phyloP scores from a whole-genome alignment of 306 rosid genomes.

The Alnus rubra region DNA sequence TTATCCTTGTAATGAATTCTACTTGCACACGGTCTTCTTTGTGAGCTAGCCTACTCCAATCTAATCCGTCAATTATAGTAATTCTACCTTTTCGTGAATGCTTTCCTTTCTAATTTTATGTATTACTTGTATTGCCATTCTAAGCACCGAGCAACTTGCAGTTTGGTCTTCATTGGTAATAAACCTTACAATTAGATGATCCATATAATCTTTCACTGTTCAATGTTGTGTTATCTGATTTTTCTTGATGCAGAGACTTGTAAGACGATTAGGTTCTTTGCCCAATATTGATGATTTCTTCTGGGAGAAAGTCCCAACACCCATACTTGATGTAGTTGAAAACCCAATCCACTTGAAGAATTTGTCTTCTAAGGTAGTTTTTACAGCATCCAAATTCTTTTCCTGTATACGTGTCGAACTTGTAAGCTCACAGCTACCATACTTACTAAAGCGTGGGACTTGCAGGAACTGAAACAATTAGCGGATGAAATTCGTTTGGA shows the following conservation, averaged over 20 bases:
- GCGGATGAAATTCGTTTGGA: slow-evolving; percentile 76
- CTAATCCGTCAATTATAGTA: background rate
- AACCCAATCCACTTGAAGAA: slow-evolving; percentile 88
- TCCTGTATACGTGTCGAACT: slow-evolving; percentile 8
- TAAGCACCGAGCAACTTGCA: background rate
- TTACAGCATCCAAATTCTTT: slow-evolving; percentile 17
- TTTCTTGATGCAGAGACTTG: slow-evolving; percentile 53
- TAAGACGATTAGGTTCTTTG: slow-evolving; percentile 43
- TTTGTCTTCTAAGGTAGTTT: slow-evolving; percentile 65
- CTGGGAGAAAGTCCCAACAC: slow-evolving; percentile 72
- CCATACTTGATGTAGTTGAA: slow-evolving; percentile 78
- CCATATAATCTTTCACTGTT: slow-evolving; percentile 14
- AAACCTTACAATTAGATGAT: slow-evolving; percentile 13
- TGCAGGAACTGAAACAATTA: slow-evolving; percentile 85
- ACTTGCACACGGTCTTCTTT: background rate
- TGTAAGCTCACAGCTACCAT: slow-evolving; percentile 26
- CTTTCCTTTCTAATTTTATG: too few relatives aligned
- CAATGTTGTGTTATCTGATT: slow-evolving; percentile 20
- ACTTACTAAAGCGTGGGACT: slow-evolving; percentile 27
- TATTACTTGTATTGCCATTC: too few relatives aligned
- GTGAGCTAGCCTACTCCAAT: background rate
- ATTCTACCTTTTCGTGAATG: too few relatives aligned
- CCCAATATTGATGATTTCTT: slow-evolving; percentile 59
- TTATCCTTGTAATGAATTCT: background rate
- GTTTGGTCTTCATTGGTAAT: slow-evolving; percentile 12